Percentiles rank a stretch among this genome's conserved stretches.
phyloP scores from a whole-genome alignment of 345 rosid species.

The Populus pruinosa region DNA sequence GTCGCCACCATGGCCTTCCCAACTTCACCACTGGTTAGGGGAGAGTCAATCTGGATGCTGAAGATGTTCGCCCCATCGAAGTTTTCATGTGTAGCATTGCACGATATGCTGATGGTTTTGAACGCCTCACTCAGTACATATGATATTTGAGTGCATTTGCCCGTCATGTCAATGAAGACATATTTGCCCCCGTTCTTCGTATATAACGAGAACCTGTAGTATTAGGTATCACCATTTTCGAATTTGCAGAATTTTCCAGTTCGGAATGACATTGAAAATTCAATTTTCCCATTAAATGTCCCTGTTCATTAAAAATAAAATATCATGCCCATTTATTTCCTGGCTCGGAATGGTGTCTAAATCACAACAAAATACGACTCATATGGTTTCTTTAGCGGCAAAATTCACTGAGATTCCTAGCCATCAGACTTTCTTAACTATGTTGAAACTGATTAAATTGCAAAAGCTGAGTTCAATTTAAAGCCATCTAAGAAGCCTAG shows the following conservation, averaged over 20 bases:
- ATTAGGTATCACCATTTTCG: background rate
- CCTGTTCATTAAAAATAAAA: background rate
- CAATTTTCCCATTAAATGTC: background rate
- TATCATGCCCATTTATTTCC: background rate
- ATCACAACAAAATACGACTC: background rate
- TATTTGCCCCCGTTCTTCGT: background rate
- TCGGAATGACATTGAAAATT: background rate
- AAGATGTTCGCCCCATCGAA: conserved; percentile 54
- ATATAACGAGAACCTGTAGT: background rate
- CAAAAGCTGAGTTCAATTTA: no score
- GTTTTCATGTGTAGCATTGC: conserved; percentile 69
- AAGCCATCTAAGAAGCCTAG: background rate
- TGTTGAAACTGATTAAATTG: background rate
- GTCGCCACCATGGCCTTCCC: conserved; percentile 54
- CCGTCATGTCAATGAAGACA: background rate
- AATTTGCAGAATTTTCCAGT: background rate
- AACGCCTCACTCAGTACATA: conserved; percentile 65
- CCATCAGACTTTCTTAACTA: background rate
- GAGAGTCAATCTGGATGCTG: conserved; percentile 41
- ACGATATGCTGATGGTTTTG: conserved; percentile 64
- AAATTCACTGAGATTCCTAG: background rate
- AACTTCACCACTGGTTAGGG: conserved; percentile 67
- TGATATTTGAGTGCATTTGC: conserved; percentile 22
- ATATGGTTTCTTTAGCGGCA: background rate
- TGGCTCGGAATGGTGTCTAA: background rate